These are phyloP conservation scores for Colletotrichum aenigma DNA, from an alignment of 2,329 filamentous ascomycete genomes.

Conservation along the genomic window DNA sequence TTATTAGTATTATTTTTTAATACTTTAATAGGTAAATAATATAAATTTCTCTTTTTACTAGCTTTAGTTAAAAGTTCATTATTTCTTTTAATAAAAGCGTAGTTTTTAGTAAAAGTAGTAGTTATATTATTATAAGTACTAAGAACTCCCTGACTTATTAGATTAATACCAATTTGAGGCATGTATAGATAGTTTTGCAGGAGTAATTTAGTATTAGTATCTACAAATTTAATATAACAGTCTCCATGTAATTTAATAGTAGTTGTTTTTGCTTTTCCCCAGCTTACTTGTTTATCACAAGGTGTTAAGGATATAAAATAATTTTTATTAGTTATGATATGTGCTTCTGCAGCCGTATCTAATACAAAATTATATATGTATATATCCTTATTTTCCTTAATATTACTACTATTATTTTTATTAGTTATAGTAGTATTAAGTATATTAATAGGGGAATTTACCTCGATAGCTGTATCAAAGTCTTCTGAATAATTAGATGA, in stretches of 20 bases:
- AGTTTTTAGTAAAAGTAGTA: background rate
- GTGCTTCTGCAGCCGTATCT: background rate
- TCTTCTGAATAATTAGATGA: background rate
- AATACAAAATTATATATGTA: background rate
- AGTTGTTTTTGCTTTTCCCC: too few relatives aligned
- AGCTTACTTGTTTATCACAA: too few relatives aligned
- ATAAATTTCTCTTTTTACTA: too few relatives aligned
- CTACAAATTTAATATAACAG: background rate
- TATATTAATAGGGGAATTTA: background rate
- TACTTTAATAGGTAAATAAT: too few relatives aligned
- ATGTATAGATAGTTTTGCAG: background rate
- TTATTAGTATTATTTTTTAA: background rate
- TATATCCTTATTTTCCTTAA: background rate
- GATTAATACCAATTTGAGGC: too few relatives aligned
- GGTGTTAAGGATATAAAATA: background rate
- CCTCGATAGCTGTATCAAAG: background rate
- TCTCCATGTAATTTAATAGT: too few relatives aligned
- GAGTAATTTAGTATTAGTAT: background rate
- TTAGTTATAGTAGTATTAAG: background rate
- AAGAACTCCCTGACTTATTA: too few relatives aligned
- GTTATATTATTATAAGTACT: background rate
- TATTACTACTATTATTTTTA: background rate
- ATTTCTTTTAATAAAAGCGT: background rate
- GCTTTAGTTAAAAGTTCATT: too few relatives aligned
- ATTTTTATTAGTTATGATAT: background rate